Conservation (phyloP, 495 filamentous ascomycete genomes). For the Bombardia bombarda region DNA sequence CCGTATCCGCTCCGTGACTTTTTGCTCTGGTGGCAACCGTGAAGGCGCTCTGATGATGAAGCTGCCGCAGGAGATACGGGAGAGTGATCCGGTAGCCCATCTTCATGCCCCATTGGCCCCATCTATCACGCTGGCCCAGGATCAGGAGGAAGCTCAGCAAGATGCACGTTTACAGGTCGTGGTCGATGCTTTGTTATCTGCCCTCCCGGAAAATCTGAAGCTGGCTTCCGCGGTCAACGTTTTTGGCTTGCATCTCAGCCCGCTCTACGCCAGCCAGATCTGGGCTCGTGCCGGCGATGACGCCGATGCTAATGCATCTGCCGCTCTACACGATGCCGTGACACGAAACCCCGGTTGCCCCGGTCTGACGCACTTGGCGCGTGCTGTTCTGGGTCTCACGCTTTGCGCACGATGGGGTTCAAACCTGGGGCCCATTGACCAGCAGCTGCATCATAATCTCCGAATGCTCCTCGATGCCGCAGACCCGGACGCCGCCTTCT, state of each 20-base stretch:
- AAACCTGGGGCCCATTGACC: slow-evolving; percentile 46
- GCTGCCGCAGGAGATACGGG: slow-evolving; percentile 48
- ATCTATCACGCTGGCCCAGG: slow-evolving; percentile 7
- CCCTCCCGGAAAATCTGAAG: slow-evolving; percentile 43
- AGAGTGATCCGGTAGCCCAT: slow-evolving; percentile 53
- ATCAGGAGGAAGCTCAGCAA: slow-evolving; percentile 5
- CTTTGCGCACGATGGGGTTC: slow-evolving; percentile 73
- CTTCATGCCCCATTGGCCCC: slow-evolving; percentile 10
- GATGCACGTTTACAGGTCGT: no score
- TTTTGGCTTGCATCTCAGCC: slow-evolving; percentile 31
- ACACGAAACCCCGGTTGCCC: slow-evolving; percentile 60
- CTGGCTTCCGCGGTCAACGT: slow-evolving; percentile 40
- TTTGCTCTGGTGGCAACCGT: slow-evolving; percentile 79
- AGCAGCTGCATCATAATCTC: slow-evolving; percentile 29
- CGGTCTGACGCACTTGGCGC: slow-evolving; percentile 62
- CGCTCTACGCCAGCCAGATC: slow-evolving; percentile 32
- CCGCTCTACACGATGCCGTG: slow-evolving; percentile 65
- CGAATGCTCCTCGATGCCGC: slow-evolving; percentile 22
- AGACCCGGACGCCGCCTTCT: slow-evolving; percentile 29
- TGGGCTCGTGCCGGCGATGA: slow-evolving; percentile 39
- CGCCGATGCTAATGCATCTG: slow-evolving; percentile 48
- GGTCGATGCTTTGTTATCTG: slow-evolving; percentile 41
- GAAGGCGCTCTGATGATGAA: slow-evolving; percentile 72
- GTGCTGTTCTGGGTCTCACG: slow-evolving; percentile 63
- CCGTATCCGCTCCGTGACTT: slow-evolving; percentile 61